Conservation (phyloP, 2,329 filamentous ascomycete genomes). For the Knufia fluminis region DNA sequence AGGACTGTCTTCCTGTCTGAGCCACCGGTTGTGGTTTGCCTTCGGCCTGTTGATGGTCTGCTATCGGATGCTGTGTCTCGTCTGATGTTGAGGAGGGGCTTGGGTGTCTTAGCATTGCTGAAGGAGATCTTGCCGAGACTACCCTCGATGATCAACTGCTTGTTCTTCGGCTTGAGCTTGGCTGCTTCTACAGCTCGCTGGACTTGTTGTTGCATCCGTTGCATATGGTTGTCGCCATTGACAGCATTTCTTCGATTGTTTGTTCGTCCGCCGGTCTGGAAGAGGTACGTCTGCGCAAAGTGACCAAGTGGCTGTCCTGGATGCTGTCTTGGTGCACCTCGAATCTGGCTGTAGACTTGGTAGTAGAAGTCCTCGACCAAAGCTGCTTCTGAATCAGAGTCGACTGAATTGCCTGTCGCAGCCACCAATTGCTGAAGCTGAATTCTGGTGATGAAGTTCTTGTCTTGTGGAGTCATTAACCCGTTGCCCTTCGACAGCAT, state of each 20-base stretch:
- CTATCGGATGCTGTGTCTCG: conserved; percentile 59
- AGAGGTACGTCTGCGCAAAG: conserved; percentile 95
- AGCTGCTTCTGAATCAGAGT: conserved; percentile 68
- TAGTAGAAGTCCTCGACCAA: conserved; percentile 96
- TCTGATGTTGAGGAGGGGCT: conserved; percentile 91
- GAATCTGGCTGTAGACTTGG: conserved; percentile 91
- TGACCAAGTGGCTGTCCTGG: conserved; percentile 89
- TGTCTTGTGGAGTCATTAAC: conserved; percentile 97
- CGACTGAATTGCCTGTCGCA: conserved; percentile 77
- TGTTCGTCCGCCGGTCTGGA: conserved; percentile 81
- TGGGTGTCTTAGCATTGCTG: conserved; percentile 95
- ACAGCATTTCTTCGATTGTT: conserved; percentile 66
- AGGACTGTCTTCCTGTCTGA: conserved; percentile 76
- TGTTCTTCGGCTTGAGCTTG: conserved; percentile 96
- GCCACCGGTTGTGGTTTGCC: conserved; percentile 43
- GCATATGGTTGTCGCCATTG: conserved; percentile 91
- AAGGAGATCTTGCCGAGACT: conserved; percentile 97
- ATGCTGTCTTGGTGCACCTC: conserved; percentile 78
- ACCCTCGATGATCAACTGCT: conserved; percentile 90
- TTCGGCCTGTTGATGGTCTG: conserved; percentile 38
- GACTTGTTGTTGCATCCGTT: conserved; percentile 98
- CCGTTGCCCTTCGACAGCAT: conserved; percentile 88
- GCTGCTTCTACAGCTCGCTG: conserved; percentile 94
- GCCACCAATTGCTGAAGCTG: conserved; percentile 93
- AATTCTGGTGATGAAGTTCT: conserved; percentile 98